Base-by-base conservation (phyloP, 371 early-diverging fungal species). In the Mucor circinelloides region DNA sequence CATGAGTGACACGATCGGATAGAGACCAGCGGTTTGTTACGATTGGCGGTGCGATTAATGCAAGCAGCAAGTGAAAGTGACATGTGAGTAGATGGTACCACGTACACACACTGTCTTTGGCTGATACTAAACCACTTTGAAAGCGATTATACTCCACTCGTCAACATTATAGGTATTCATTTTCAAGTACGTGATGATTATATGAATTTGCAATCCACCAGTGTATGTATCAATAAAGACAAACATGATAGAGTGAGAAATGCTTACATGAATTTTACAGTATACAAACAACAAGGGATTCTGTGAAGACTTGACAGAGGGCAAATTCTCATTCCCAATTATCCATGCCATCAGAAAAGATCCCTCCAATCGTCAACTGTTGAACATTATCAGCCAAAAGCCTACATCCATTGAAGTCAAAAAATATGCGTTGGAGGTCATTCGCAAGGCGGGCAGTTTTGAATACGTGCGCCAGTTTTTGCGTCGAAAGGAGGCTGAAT, bases 121-220 rank as follows among this genome's bases (percentile, higher is more conserved):
- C 27, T 52, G 25, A 52, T 25, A 52, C 27, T 15, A 13, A 27
- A 27, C 4, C 10, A 23, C 58, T 58, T 31, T n/a, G 15, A 17
- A 3, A 83, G 84, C 9, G 93, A 97, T 65, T 96, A 87, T 72
- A 89, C 93, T 10, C 82, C 76, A 2, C 80, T 98, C 58, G 97
- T 96, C 1, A 89, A 94, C 71, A 73, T 93, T 58, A 87, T 99
- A 42, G 99, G 98, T 4, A 90, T 93, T 32, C 93, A 93, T 63
- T 99, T 93, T 68, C 99, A 98, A 82, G 92, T 99, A 61, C 88
- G 98, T 28, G 99, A 99, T 75, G 99, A 99, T 74, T 97, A 94
- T 66, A 85, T 97, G 81, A 98, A 99, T 71, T 77, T 98, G 17
- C 89, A 89, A 64, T 94, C 97, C 5, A 82, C 81, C 30, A 85